These are phyloP conservation scores for Penicillium chermesinum DNA, from an alignment of 495 filamentous ascomycete genomes.

Conservation along the genomic window DNA sequence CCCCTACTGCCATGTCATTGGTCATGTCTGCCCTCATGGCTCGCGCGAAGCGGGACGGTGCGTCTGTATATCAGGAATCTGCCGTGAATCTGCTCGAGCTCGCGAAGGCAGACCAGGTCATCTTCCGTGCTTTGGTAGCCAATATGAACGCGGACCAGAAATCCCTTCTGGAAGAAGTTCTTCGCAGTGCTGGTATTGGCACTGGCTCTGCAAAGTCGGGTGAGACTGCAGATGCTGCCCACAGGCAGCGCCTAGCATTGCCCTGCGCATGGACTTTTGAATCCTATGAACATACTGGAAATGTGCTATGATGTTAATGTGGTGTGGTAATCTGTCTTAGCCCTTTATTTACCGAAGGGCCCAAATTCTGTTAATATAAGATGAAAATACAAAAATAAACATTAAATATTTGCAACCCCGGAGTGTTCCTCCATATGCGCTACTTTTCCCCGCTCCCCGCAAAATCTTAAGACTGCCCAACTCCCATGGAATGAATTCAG, in stretches of 20 bases:
- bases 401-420: not conserved
- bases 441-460: too few relatives aligned
- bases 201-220: constrained; percentile 23
- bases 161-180: constrained; percentile 75
- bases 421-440: too few relatives aligned
- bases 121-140: constrained; percentile 71
- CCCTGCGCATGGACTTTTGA: constrained; percentile 87
- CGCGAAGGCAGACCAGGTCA: constrained; percentile 63
- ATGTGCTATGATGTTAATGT: constrained; percentile 9
- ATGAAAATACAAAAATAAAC: not conserved
- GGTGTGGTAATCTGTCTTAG: not conserved
- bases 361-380: not conserved
- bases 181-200: constrained; percentile 53
- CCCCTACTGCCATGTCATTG: constrained; percentile 61
- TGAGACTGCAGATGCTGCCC: constrained; percentile 32
- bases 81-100: constrained; percentile 73
- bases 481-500: too few relatives aligned
- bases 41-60: constrained; percentile 54
- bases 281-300: not conserved
- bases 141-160: constrained; percentile 66
- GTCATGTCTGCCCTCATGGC: constrained; percentile 75
- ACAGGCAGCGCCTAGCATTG: constrained; percentile 74
- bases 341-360: not conserved
- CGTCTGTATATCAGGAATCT: constrained; percentile 58
- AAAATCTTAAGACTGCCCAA: too few relatives aligned